Percentiles rank a stretch among this genome's conserved stretches.
phyloP scores from a whole-genome alignment of 345 rosid species.

The Populus pruinosa region DNA sequence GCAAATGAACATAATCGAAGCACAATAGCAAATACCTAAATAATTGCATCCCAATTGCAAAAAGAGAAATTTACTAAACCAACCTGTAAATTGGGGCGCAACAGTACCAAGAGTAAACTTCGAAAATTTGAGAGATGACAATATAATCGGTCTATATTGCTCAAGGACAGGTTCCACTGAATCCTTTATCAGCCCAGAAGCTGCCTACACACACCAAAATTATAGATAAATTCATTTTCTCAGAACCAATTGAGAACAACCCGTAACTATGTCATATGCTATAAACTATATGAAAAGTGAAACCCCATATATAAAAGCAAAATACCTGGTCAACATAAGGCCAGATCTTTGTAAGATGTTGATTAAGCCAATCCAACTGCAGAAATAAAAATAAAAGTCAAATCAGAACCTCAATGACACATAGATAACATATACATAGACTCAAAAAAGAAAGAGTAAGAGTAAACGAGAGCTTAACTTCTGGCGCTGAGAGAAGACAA shows the following conservation, averaged over 20 bases:
- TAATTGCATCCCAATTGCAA: neutral
- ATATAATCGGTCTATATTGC: constrained; percentile 85
- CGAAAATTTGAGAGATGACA: constrained; percentile 87
- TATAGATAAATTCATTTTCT: neutral
- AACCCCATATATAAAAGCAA: neutral
- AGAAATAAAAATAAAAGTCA: constrained; percentile 24
- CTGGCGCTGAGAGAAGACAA: constrained; percentile 92
- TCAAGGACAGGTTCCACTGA: constrained; percentile 91
- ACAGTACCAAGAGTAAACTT: constrained; percentile 96
- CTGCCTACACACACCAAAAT: constrained; percentile 57
- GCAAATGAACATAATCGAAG: neutral
- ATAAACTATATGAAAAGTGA: neutral
- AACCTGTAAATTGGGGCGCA: constrained; percentile 99
- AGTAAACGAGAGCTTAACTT: constrained; percentile 44
- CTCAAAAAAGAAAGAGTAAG: neutral
- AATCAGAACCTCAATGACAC: constrained; percentile 11
- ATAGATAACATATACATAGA: neutral
- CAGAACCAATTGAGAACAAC: neutral
- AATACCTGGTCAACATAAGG: constrained; percentile 78
- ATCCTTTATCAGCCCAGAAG: constrained; percentile 83
- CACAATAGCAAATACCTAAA: neutral
- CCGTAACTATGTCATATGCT: neutral
- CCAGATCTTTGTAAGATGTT: constrained; percentile 93
- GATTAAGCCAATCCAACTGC: constrained; percentile 91
- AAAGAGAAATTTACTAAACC: constrained; percentile 13